phyloP scores from a whole-genome alignment of 768 basidiomycete genomes.

The Lactarius psammicola region DNA sequence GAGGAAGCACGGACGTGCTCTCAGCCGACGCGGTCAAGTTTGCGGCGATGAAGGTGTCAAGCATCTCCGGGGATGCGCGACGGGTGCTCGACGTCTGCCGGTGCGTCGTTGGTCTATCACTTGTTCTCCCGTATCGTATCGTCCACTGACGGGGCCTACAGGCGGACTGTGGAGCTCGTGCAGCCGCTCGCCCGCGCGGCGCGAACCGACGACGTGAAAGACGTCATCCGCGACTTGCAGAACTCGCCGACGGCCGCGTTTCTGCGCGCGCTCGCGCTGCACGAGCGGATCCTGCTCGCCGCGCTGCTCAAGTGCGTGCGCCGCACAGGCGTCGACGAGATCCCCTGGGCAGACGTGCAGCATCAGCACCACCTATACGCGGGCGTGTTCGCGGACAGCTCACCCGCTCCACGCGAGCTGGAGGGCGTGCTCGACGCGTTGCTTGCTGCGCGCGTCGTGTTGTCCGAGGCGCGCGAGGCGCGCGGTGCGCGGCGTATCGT shows the following conservation, averaged over 20 bases:
- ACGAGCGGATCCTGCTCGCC: slow-evolving; percentile 86
- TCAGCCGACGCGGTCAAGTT: slow-evolving; percentile 74
- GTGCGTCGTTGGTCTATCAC: slow-evolving; percentile 40
- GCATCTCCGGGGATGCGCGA: slow-evolving; percentile 91
- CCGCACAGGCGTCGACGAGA: slow-evolving; percentile 82
- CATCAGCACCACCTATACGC: slow-evolving; percentile 74
- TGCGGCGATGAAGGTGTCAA: slow-evolving; percentile 74
- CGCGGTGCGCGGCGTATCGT: slow-evolving; percentile 68
- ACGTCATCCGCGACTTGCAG: slow-evolving; percentile 83
- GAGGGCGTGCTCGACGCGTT: slow-evolving; percentile 70
- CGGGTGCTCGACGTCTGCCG: slow-evolving; percentile 91
- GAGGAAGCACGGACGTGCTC: slow-evolving; percentile 53
- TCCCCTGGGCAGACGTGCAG: slow-evolving; percentile 80
- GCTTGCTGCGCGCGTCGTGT: slow-evolving; percentile 70
- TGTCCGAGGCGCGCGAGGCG: slow-evolving; percentile 67
- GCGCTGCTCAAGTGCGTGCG: slow-evolving; percentile 79
- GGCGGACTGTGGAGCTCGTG: slow-evolving; percentile 82
- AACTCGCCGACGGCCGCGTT: slow-evolving; percentile 88
- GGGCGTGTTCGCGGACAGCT: slow-evolving; percentile 55
- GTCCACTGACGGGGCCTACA: slow-evolving; percentile 32
- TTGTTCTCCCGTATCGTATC: not conserved
- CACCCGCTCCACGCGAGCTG: slow-evolving; percentile 65
- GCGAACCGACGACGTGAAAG: slow-evolving; percentile 66
- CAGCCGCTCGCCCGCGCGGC: slow-evolving; percentile 52
- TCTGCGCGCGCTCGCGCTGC: slow-evolving; percentile 76